These are phyloP conservation scores for Bothia castanella DNA, from an alignment of 1,284 basidiomycete genomes.

Conservation along the genomic window DNA sequence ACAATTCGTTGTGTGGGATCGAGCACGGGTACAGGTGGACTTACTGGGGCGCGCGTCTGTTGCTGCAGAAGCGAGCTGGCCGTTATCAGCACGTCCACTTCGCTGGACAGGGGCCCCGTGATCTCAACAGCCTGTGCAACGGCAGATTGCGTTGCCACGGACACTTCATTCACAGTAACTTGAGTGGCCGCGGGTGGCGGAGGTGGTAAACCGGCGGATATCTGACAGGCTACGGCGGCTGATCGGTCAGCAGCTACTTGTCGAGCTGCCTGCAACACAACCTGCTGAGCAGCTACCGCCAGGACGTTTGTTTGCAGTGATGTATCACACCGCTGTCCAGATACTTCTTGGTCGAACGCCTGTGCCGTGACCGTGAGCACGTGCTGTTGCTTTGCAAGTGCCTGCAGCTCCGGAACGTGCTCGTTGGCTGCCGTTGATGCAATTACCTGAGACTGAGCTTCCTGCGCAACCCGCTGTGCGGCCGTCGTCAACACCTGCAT, in stretches of 20 bases:
- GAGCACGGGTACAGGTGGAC: conserved; percentile 24
- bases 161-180: conserved; percentile 73
- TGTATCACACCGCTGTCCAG: conserved; percentile 48
- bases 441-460: conserved; percentile 64
- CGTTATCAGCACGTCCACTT: conserved; percentile 34
- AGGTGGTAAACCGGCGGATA: conserved; percentile 38
- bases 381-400: conserved; percentile 73
- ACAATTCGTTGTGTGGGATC: conserved; percentile 30
- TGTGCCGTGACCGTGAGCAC: conserved; percentile 73
- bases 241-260: conserved; percentile 56
- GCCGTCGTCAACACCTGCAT: conserved; percentile 71
- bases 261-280: conserved; percentile 74
- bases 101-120: conserved; percentile 37
- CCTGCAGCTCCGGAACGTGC: conserved; percentile 50
- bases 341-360: conserved; percentile 66
- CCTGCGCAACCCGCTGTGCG: conserved; percentile 69
- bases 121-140: conserved; percentile 43
- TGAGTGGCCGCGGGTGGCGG: conserved; percentile 46
- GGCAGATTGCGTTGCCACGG: conserved; percentile 63
- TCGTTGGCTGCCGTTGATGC: conserved; percentile 45
- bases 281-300: conserved; percentile 71
- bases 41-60: conserved; percentile 30
- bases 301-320: conserved; percentile 44
- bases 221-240: conserved; percentile 39
- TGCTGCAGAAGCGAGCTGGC: conserved; percentile 37